Evolutionary conservation across 371 early-diverging fungal species (phyloP), one percentile per base, ranked within the genome.

Genomic region (Chytridium lagenaria): DNA sequence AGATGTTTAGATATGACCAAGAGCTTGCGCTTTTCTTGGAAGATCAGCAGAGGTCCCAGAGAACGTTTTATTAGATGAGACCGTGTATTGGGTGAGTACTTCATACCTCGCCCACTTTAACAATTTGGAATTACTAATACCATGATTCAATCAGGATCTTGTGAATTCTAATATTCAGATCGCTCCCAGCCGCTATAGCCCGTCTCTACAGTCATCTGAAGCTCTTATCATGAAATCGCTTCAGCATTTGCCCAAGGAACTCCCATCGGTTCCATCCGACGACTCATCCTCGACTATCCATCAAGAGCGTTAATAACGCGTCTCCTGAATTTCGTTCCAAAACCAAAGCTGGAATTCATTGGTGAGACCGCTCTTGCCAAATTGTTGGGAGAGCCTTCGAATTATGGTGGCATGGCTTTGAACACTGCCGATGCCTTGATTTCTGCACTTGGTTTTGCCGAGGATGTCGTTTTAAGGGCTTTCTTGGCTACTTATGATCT

Each of bases 71-170:
- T 44, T 52, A 30, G 50, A 73, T 49, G 73, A 73, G 36, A 44
- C 68, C 28, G 10, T 67, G 15, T 73, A 59, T 50, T 73, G 73
- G 73, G 73, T 73, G 34, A 67, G 39, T 71, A 15, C 34, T 26
- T 15, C 7, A 49, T 30, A 10, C 10, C 36, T 26, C 34, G 34
- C 10, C 16, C 34, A 7, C 61, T 36, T 7, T 31, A 10, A 33
- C 12, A 33, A 5, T 61, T 61, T 34, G 3, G 12, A 28, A 33
- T 10, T 31, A 5, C 55, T 52, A 5, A 5, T 26, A 26, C 26
- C 55, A 26, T n/a, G 12, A 23, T 23, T 52, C 2, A 38, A 15
- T 2, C 2, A 73, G 73, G 59, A 34, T 30, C 68, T 73, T 33
- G 50, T 73, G 19, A 51, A 51, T 28, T 57, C 73, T 31, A 67